These are phyloP conservation scores for Forsythia suspensa DNA, from an alignment of 257 asterid genomes.

Conservation along the genomic window DNA sequence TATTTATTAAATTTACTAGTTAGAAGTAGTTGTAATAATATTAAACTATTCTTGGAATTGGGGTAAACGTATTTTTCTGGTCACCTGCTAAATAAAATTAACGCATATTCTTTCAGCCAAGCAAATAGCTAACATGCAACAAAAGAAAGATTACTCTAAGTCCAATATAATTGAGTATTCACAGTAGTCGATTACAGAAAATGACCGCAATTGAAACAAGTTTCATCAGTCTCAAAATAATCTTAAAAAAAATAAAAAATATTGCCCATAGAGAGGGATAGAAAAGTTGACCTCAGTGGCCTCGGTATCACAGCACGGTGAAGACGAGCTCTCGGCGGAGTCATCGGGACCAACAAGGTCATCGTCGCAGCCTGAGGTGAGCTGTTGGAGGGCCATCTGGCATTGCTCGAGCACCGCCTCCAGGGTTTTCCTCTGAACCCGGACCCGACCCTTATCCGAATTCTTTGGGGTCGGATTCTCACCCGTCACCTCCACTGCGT, in stretches of 20 bases:
- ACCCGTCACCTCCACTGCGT: slow-evolving; percentile 33
- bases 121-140: neutral
- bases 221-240: no score
- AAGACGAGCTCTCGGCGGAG: slow-evolving; percentile 34
- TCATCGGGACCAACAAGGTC: slow-evolving; percentile 28
- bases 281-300: slow-evolving; percentile 56
- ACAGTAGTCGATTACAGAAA: no score
- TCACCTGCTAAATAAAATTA: neutral
- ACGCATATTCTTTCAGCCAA: neutral
- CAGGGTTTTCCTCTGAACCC: slow-evolving; percentile 72
- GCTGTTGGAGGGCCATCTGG: slow-evolving; percentile 76
- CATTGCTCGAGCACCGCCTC: slow-evolving; percentile 83
- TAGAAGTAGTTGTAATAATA: neutral
- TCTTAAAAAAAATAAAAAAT: neutral
- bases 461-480: slow-evolving; percentile 23
- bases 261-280: neutral
- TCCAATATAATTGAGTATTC: neutral
- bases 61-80: neutral
- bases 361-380: slow-evolving; percentile 50
- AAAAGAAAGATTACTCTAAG: neutral
- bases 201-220: neutral
- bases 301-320: slow-evolving; percentile 45
- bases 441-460: slow-evolving; percentile 40
- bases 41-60: neutral
- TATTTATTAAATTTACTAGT: no score